Percentiles rank a stretch among this genome's conserved stretches.
Conservation (phyloP, 75 land plant genomes). For the Chamaecyparis obtusa region DNA sequence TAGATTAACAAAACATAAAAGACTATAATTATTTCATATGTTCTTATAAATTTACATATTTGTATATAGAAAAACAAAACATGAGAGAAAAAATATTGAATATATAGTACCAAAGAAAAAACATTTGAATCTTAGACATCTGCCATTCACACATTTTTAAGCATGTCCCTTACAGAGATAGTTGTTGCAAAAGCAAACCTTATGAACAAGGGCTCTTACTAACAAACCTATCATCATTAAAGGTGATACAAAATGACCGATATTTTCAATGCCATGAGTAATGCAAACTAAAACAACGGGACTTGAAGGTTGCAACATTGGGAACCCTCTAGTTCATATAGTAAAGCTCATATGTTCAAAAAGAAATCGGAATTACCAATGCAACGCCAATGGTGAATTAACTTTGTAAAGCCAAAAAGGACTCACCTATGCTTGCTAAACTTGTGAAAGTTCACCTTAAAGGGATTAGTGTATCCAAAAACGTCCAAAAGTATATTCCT, state of each 20-base stretch:
- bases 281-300: not conserved
- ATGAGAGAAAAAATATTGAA: no score
- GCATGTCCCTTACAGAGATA: not conserved
- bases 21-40: no score
- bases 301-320: not conserved
- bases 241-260: not conserved
- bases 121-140: not conserved
- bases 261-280: not conserved
- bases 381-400: no score
- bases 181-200: not conserved
- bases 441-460: not conserved
- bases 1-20: no score
- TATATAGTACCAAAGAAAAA: no score
- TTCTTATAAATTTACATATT: no score
- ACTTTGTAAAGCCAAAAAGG: not conserved
- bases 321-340: not conserved
- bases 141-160: not conserved
- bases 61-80: no score
- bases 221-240: not conserved
- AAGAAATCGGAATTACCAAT: no score
- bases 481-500: not conserved
- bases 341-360: not conserved
- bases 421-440: not conserved
- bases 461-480: not conserved
- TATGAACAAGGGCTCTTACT: not conserved